Base-by-base conservation (phyloP, 2,329 filamentous ascomycete species). In the Alternaria panax region DNA sequence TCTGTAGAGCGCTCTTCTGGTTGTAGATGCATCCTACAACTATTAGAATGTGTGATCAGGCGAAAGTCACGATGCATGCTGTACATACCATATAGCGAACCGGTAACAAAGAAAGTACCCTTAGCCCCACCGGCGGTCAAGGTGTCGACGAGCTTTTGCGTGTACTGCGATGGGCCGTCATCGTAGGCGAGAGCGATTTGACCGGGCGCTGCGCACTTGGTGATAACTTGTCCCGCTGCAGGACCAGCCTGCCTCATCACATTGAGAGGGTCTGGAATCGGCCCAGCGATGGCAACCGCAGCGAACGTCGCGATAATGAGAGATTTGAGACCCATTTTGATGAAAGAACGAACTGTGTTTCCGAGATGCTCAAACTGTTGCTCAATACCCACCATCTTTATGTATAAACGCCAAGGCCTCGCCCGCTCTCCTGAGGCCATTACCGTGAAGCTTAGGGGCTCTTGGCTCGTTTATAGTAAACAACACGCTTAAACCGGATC, bases 121-220 rank as follows among this genome's bases (percentile, higher is more conserved):
- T 77, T 76, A 0, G 73, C 75, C 22, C 70, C 74, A 22, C 67
- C 75, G 1, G 69, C 68, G 2, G 62, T 69, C 30, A 77, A 46
- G 1, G 69, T 77, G 43, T 77, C 71, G 12, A 71, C 67, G 14
- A 76, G 67, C 55, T 71, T 71, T 51, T 75, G 70, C 1, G 74
- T 77, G 65, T 75, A 73, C 32, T 75, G 72, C 20, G 75, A 77
- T 32, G 75, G 75, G 2, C 75, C 75, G 27, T 77, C 75, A 34
- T 77, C 75, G 63, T 76, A 77, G 40, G 75, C 74, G 5, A 77
- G 67, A 12, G 75, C 75, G 34, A 77, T 59, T 57, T 65, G 57
- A 8, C 73, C 73, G 1, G 74, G 68, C 4, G 69, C 59, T 16
- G 50, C 60, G 61, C 75, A 75, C 40, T 74, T 74, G 7, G 64